These are phyloP conservation scores for Artemisia tridentata DNA, from an alignment of 129 eudicot genomes.

Conservation along the genomic window DNA sequence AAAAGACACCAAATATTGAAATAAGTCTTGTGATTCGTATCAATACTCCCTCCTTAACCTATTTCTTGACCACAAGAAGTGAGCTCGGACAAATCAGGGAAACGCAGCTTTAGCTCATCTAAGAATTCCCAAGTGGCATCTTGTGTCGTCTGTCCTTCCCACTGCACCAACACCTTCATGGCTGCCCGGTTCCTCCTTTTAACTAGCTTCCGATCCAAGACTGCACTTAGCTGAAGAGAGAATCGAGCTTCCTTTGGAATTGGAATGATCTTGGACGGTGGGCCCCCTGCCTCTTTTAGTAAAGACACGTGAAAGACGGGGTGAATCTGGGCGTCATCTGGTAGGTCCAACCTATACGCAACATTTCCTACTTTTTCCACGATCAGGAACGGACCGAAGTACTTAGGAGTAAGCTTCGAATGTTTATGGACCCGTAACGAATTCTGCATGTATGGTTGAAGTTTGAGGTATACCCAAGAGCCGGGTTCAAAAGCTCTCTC, in stretches of 20 bases:
- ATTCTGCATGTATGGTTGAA: neutral
- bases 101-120: neutral
- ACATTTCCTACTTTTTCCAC: neutral
- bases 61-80: neutral
- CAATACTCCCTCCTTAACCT: conserved; percentile 2
- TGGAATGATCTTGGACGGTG: neutral
- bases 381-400: neutral
- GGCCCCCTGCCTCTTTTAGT: neutral
- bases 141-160: neutral
- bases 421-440: neutral
- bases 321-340: neutral
- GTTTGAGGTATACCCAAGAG: neutral
- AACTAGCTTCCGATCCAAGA: neutral
- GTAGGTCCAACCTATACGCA: neutral
- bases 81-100: neutral
- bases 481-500: neutral
- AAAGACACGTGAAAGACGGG: neutral
- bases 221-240: neutral
- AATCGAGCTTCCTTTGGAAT: neutral
- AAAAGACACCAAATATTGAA: too few relatives aligned
- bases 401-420: neutral
- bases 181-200: neutral
- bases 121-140: conserved; percentile 6
- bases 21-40: too few relatives aligned
- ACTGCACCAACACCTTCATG: neutral